Conservation (phyloP, 257 asterid genomes). For the Anisodus acutangulus region DNA sequence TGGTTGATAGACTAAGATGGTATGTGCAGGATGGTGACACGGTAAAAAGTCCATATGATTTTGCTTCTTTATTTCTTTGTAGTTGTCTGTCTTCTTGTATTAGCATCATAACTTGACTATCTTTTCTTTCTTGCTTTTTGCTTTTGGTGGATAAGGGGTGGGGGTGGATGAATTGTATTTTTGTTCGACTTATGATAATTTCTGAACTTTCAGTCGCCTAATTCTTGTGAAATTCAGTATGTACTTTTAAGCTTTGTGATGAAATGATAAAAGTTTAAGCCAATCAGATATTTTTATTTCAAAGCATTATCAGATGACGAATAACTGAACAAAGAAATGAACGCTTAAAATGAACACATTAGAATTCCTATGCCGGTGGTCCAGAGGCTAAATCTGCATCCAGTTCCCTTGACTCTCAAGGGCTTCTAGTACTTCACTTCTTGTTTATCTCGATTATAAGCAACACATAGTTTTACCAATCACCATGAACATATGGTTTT, state of each 20-base stretch:
- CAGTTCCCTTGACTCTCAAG: not conserved
- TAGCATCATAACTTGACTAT: slow-evolving; percentile 4
- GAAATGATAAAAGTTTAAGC: not conserved
- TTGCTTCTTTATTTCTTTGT: not conserved
- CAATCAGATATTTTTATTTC: not conserved
- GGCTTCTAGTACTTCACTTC: not conserved
- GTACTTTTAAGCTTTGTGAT: slow-evolving; percentile 6
- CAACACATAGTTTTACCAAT: not conserved
- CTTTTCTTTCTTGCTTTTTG: not conserved
- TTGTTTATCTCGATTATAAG: not conserved
- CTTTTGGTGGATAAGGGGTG: not conserved
- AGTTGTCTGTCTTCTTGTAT: not conserved
- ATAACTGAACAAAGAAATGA: not conserved
- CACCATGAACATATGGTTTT: not conserved
- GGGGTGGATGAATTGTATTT: not conserved
- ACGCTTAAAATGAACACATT: not conserved
- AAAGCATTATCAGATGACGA: not conserved
- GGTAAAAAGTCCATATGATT: slow-evolving; percentile 42
- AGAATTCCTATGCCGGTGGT: not conserved
- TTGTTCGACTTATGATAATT: not conserved
- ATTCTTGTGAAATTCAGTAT: slow-evolving; percentile 7
- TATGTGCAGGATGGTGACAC: slow-evolving; percentile 64
- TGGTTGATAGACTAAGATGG: slow-evolving; percentile 61
- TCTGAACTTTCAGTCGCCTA: not conserved
- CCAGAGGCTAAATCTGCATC: not conserved